These are phyloP conservation scores for Maudiozyma serrabonitensis DNA, from an alignment of 805 yeast genomes.

Conservation along the genomic window DNA sequence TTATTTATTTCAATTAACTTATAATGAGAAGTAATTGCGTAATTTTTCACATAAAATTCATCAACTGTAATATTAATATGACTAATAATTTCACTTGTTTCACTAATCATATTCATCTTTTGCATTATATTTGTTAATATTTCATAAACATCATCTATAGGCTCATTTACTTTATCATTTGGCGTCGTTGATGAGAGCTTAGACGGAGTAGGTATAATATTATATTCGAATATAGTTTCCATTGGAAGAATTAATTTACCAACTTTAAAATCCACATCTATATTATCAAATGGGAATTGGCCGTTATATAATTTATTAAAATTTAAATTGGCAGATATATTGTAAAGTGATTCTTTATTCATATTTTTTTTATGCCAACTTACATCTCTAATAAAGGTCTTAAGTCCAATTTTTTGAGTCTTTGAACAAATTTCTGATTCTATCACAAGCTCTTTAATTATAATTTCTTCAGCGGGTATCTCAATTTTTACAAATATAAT, in stretches of 20 bases:
- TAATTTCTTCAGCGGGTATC: background rate
- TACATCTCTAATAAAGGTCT: slow-evolving; percentile 5
- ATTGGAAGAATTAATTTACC: slow-evolving; percentile 16
- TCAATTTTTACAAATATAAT: slow-evolving; percentile 4
- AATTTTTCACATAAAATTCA: slow-evolving; percentile 13
- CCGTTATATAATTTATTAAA: background rate
- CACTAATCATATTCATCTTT: slow-evolving; percentile 3
- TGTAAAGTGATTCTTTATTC: slow-evolving; percentile 4
- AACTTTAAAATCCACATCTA: slow-evolving; percentile 13
- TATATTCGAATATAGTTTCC: background rate
- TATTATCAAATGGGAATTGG: slow-evolving; percentile 7
- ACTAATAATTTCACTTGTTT: slow-evolving; percentile 5
- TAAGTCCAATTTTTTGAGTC: slow-evolving; percentile 1
- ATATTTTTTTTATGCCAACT: slow-evolving; percentile 4
- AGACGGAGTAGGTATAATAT: background rate
- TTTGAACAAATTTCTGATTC: background rate
- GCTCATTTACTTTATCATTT: background rate
- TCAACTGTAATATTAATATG: slow-evolving; percentile 19
- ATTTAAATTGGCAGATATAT: background rate
- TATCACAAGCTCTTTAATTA: slow-evolving; percentile 2
- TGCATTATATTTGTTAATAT: slow-evolving; percentile 2
- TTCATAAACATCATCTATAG: slow-evolving; percentile 3
- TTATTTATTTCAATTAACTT: slow-evolving; percentile 14
- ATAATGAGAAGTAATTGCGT: slow-evolving; percentile 16
- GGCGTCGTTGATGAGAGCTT: background rate